These are phyloP conservation scores for Neltuma alba DNA, from an alignment of 306 rosid genomes.

Conservation along the genomic window DNA sequence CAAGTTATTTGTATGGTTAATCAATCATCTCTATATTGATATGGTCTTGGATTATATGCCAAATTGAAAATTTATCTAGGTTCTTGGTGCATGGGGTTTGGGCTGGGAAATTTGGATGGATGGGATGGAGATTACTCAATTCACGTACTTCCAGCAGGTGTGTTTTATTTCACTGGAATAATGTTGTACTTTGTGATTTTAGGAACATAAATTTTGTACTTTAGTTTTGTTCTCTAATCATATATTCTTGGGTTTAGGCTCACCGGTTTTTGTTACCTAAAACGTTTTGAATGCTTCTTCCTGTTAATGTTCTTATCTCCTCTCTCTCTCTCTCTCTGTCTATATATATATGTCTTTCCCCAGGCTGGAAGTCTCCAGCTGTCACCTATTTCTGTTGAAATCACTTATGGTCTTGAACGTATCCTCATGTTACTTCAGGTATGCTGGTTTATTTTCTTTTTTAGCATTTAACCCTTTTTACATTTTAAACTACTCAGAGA, in stretches of 20 bases:
- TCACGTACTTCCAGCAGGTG: constrained; percentile 98
- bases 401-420: constrained; percentile 96
- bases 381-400: constrained; percentile 92
- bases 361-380: constrained; percentile 95
- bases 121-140: constrained; percentile 99
- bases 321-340: constrained; percentile 15
- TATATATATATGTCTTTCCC: constrained; percentile 1
- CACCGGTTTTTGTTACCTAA: constrained; percentile 1
- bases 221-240: background rate
- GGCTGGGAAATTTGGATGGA: constrained; percentile 99
- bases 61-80: constrained; percentile 52
- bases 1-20: constrained; percentile 10
- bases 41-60: background rate
- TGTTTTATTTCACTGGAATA: constrained; percentile 21
- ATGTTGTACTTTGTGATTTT: background rate
- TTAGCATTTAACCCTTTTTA: constrained; percentile 12
- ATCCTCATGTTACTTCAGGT: constrained; percentile 99
- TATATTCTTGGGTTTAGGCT: constrained; percentile 16
- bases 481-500: constrained; percentile 12
- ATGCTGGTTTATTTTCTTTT: constrained; percentile 21
- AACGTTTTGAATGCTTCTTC: constrained; percentile 9
- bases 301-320: constrained; percentile 28
- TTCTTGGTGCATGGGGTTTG: constrained; percentile 99
- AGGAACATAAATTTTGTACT: background rate
- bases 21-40: constrained; percentile 15